Percentiles rank a stretch among this genome's conserved stretches.
Conservation (phyloP, 176 grass and related monocot species). For the Carex parvula region DNA sequence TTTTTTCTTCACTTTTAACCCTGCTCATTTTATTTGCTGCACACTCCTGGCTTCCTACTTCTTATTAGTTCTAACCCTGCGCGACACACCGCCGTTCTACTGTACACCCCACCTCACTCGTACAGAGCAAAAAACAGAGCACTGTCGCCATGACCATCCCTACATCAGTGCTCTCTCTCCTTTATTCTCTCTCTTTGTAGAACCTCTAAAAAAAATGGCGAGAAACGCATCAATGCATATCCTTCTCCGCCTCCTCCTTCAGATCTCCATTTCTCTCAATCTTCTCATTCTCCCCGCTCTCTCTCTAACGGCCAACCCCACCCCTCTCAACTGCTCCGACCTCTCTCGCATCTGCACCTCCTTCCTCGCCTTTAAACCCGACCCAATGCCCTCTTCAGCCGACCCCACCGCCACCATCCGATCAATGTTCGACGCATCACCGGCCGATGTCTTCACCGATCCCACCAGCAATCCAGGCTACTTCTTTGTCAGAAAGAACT, state of each 20-base stretch:
- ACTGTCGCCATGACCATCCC: constrained; percentile 6
- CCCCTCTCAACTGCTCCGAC: constrained; percentile 81
- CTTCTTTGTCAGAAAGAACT: constrained; percentile 96
- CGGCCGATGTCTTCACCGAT: constrained; percentile 73
- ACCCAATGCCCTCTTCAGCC: constrained; percentile 10
- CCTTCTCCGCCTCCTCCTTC: neutral
- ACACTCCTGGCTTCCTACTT: neutral
- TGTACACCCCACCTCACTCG: constrained; percentile 5
- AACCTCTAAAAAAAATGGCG: neutral
- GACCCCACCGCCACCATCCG: constrained; percentile 36
- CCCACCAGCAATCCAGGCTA: constrained; percentile 67
- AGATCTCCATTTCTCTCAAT: constrained; percentile 24
- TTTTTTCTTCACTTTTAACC: neutral
- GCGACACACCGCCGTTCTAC: neutral
- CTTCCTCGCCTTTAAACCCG: constrained; percentile 65
- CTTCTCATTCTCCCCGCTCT: neutral
- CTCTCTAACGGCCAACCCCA: constrained; percentile 31
- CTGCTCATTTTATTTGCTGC: neutral
- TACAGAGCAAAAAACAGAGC: neutral
- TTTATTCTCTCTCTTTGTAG: neutral
- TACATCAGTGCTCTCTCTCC: neutral
- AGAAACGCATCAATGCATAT: neutral
- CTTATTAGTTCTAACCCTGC: constrained; percentile 14
- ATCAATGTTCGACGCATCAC: constrained; percentile 90
- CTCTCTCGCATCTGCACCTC: constrained; percentile 80